Evolutionary conservation across 495 filamentous ascomycete genomes (phyloP).

Genomic region (Hyaloscypha hepaticicola): DNA sequence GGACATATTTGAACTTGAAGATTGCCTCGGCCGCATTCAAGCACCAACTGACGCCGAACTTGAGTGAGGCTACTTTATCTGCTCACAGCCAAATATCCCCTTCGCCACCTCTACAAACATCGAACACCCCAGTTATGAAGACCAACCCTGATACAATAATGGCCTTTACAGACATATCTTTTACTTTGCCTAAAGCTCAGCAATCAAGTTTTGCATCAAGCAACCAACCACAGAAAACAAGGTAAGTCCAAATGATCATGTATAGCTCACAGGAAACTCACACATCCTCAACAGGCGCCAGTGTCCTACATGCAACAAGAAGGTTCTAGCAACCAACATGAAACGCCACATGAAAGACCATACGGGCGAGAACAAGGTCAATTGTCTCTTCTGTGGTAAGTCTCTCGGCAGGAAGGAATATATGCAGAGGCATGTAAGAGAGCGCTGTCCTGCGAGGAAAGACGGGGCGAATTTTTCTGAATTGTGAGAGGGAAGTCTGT

Average conservation of each 20-base stretch:
- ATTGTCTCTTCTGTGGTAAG: neutral
- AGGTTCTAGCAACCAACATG: neutral
- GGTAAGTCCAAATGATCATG: neutral
- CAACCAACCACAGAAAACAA: neutral
- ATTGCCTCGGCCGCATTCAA: neutral
- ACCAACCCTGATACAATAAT: neutral
- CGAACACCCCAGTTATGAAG: neutral
- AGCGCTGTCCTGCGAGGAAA: neutral
- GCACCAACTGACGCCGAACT: too few relatives aligned
- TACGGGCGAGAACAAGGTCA: neutral
- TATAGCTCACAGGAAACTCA: neutral
- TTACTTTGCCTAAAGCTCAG: neutral
- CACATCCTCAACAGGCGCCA: neutral
- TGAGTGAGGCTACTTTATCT: too few relatives aligned
- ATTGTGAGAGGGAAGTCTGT: too few relatives aligned
- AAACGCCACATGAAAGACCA: neutral
- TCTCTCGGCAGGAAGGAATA: neutral
- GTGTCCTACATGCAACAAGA: neutral
- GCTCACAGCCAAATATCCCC: too few relatives aligned
- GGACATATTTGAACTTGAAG: neutral
- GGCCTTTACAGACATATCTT: neutral
- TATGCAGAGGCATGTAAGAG: neutral
- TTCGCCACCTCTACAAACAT: too few relatives aligned
- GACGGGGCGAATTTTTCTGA: too few relatives aligned
- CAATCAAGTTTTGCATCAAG: neutral